Conservation (phyloP, 2,329 filamentous ascomycete genomes). For the Pseudogymnoascus sp. region DNA sequence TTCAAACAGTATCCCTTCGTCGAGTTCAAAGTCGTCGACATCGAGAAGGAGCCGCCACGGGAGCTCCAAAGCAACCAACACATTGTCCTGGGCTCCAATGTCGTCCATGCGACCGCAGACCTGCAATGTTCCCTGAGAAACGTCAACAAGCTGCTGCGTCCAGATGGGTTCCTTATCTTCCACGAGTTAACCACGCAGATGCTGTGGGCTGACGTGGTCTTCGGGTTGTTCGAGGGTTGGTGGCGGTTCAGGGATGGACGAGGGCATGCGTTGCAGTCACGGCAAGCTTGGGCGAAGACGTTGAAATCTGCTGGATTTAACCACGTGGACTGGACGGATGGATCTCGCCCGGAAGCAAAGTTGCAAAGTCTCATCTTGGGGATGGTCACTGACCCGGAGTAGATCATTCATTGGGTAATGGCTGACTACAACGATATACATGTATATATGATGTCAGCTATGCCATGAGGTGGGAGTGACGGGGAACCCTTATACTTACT, state of each 20-base stretch:
- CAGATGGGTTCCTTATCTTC: conserved; percentile 20
- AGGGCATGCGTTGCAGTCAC: conserved; percentile 17
- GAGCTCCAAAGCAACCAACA: conserved; percentile 17
- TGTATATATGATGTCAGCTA: too few relatives aligned
- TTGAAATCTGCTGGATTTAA: conserved; percentile 15
- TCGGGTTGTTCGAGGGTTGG: conserved; percentile 27
- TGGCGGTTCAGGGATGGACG: conserved; percentile 25
- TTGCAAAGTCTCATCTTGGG: too few relatives aligned
- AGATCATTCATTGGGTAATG: too few relatives aligned
- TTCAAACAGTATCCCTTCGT: conserved; percentile 22
- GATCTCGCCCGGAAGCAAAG: not conserved
- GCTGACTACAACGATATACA: too few relatives aligned
- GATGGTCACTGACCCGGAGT: too few relatives aligned
- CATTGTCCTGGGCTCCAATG: conserved; percentile 22
- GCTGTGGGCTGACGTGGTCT: conserved; percentile 24
- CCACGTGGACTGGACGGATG: conserved; percentile 17
- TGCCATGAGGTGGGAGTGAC: too few relatives aligned
- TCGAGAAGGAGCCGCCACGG: conserved; percentile 17
- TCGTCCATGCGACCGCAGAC: conserved; percentile 22
- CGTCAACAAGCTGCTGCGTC: conserved; percentile 15
- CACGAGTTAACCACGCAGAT: conserved; percentile 22
- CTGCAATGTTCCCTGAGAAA: conserved; percentile 13
- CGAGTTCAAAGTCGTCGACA: conserved; percentile 18
- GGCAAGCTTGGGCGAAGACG: conserved; percentile 17
- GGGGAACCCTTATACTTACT: too few relatives aligned